Base-by-base conservation (phyloP, 176 grass and related monocot species). In the Triticum urartu region DNA sequence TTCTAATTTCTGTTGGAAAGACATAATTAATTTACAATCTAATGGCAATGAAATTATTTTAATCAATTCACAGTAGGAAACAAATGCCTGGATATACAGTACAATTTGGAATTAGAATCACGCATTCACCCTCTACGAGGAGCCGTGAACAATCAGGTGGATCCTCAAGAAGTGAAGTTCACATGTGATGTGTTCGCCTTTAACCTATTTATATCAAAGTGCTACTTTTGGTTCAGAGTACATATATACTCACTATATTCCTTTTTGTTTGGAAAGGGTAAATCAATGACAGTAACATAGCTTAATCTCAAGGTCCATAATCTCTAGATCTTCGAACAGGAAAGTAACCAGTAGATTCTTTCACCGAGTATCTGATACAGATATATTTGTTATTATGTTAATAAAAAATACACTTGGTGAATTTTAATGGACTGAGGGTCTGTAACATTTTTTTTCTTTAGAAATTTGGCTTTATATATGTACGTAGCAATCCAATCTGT, bases 31-130 rank as follows among this genome's bases (percentile, higher is more conserved):
- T 80, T 25, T 72, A 1, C 47, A 76, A 22, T 15, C 35, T 68
- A 14, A 42, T 3, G 9, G 32, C 47, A 68, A 60, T 25, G 11
- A 68, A 77, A 48, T 33, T 64, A 28, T 80, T 72, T 13, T 64
- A 26, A 81, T 68, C 47, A 63, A 26, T 73, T 56, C 66, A 43
- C 68, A 45, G 3, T 58, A 80, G 34, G 77, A 40, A 85, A 42
- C 17, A 81, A 81, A 81, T 35, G 18, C 9, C 18, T 59, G 32
- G 28, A 72, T 48, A 48, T 48, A 48, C 32, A 65, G 48, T 24
- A 48, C 64, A 40, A 26, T 38, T 11, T 67, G 59, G 33, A 39
- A 73, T 58, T 70, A 70, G 38, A 69, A 79, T 15, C 45, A 13
- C 35, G 8, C 5, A 11, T 74, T 15, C 20, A 33, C 20, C 61